Evolutionary conservation across 331 rosid genomes (phyloP).

Genomic region (Rosa hybrid): DNA sequence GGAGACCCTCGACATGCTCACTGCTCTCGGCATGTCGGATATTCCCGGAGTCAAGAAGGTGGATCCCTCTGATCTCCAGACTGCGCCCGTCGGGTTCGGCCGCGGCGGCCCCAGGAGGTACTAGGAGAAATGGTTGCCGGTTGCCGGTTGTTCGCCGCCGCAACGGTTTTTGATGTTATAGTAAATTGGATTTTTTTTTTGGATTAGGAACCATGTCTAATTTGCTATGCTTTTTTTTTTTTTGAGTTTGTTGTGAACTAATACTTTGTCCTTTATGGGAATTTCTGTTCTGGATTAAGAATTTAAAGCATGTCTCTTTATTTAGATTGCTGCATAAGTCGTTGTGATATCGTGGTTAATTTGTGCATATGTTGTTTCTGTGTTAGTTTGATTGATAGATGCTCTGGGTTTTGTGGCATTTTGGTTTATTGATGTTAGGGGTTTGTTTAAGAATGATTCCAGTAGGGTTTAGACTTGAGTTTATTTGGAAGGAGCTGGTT

Average conservation of each 20-base stretch:
- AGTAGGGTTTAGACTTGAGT: background rate
- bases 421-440: no score
- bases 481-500: no score
- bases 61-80: constrained; percentile 44
- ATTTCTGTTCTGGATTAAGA: constrained; percentile 5
- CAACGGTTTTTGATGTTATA: constrained; percentile 1
- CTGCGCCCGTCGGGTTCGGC: constrained; percentile 28
- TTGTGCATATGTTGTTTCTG: background rate
- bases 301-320: background rate
- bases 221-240: background rate
- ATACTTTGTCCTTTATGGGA: background rate
- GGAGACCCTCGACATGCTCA: constrained; percentile 75
- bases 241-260: background rate
- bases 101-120: constrained; percentile 59
- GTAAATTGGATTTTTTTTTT: background rate
- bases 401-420: background rate
- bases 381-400: background rate
- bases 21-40: constrained; percentile 58
- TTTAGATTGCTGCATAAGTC: background rate
- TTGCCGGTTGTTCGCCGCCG: background rate
- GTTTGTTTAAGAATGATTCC: background rate
- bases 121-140: constrained; percentile 5
- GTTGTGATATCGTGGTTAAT: background rate
- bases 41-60: constrained; percentile 53
- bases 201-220: background rate